These are phyloP conservation scores for Tricholoma hemisulphureum DNA, from an alignment of 768 basidiomycete genomes.

Conservation along the genomic window DNA sequence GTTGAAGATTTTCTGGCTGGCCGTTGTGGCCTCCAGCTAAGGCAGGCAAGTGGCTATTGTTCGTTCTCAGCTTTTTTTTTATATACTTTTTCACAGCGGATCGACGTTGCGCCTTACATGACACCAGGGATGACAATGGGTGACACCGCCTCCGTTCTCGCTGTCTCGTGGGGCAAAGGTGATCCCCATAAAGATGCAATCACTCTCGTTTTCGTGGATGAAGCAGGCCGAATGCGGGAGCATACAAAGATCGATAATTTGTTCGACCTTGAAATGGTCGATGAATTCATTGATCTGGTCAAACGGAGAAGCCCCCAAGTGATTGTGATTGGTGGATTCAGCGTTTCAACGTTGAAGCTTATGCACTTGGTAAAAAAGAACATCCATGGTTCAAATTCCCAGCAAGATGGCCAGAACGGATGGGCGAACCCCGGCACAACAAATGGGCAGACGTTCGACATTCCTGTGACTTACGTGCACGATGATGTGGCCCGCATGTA, in stretches of 20 bases:
- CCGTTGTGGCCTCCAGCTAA: slow-evolving; percentile 65
- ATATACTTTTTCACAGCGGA: slow-evolving; percentile 55
- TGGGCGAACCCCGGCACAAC: slow-evolving; percentile 17
- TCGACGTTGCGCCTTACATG: slow-evolving; percentile 77
- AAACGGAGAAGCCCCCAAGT: slow-evolving; percentile 83
- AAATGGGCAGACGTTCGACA: slow-evolving; percentile 51
- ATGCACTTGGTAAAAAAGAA: slow-evolving; percentile 62
- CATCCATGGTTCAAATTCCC: slow-evolving; percentile 26
- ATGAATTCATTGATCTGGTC: slow-evolving; percentile 81
- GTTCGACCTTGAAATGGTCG: slow-evolving; percentile 59
- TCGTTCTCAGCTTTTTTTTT: slow-evolving; percentile 10
- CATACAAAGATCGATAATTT: slow-evolving; percentile 88
- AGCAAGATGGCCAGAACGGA: slow-evolving; percentile 26
- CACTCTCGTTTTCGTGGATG: slow-evolving; percentile 80
- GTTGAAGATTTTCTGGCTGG: slow-evolving; percentile 81
- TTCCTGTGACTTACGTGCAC: slow-evolving; percentile 77
- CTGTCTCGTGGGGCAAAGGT: slow-evolving; percentile 93
- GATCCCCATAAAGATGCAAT: slow-evolving; percentile 91
- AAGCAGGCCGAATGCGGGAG: slow-evolving; percentile 87
- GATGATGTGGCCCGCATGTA: slow-evolving; percentile 95
- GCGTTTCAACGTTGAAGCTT: slow-evolving; percentile 73
- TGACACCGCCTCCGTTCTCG: slow-evolving; percentile 75
- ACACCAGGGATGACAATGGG: slow-evolving; percentile 64
- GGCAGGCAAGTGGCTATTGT: slow-evolving; percentile 51
- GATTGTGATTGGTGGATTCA: slow-evolving; percentile 87